Percentiles rank a stretch among this genome's conserved stretches.
Evolutionary conservation across 2,329 filamentous ascomycete species (phyloP).

Genomic region (Aspergillus sp.): DNA sequence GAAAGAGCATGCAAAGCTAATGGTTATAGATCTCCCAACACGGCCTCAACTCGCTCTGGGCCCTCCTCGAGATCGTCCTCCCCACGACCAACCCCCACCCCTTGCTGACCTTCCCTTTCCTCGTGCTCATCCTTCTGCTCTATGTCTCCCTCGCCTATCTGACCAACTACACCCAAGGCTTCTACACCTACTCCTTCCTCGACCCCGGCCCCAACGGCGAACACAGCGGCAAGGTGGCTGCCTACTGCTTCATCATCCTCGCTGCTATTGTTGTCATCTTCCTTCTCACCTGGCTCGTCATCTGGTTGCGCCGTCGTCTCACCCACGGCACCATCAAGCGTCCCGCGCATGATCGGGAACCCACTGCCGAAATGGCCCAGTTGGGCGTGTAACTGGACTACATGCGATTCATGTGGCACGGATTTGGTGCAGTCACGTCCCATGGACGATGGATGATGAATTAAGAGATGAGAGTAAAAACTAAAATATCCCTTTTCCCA

Average conservation of each 20-base stretch:
- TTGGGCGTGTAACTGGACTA: conserved; percentile 7
- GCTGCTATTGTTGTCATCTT: conserved; percentile 56
- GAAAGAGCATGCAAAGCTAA: no score
- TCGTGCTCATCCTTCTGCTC: conserved; percentile 66
- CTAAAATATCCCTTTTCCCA: no score
- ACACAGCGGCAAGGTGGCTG: conserved; percentile 55
- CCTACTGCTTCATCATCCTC: conserved; percentile 59
- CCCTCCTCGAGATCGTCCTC: conserved; percentile 71
- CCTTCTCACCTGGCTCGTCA: conserved; percentile 49
- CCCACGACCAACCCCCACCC: conserved; percentile 63
- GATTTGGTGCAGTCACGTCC: background rate
- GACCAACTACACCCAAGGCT: conserved; percentile 65
- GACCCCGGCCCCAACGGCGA: conserved; percentile 54
- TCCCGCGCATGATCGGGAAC: conserved; percentile 16
- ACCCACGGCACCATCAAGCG: conserved; percentile 32
- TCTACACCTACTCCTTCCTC: conserved; percentile 79
- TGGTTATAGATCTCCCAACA: conserved; percentile 62
- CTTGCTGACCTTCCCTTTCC: conserved; percentile 64
- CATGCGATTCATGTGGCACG: background rate
- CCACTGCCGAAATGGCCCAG: background rate
- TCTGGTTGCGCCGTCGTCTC: conserved; percentile 52
- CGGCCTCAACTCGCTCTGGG: conserved; percentile 69
- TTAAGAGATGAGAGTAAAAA: background rate
- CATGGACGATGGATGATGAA: background rate
- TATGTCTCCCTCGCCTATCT: conserved; percentile 75